Conservation (phyloP, 495 filamentous ascomycete genomes). For the Trichoderma reesei region DNA sequence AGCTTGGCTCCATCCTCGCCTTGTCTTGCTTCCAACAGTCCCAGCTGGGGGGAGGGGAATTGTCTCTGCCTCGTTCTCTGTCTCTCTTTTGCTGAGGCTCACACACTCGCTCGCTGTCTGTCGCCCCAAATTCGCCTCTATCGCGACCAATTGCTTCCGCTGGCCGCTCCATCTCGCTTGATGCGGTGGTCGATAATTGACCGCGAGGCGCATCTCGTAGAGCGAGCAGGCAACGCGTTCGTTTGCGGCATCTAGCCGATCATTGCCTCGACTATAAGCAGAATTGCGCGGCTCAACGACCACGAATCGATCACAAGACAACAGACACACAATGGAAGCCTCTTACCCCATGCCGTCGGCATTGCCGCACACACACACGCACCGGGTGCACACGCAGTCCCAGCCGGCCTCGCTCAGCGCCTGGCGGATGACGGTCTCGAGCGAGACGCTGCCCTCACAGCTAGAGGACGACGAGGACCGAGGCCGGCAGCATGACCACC, state of each 20-base stretch:
- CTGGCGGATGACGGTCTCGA: conserved; percentile 13
- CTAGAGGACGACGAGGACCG: conserved; percentile 14
- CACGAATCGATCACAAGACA: neutral
- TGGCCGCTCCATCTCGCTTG: neutral
- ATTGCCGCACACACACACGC: conserved; percentile 22
- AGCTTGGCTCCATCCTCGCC: neutral
- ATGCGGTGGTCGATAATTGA: neutral
- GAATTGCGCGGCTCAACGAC: neutral
- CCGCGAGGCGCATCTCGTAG: neutral
- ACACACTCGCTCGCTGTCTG: neutral
- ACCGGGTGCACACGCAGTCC: conserved; percentile 30
- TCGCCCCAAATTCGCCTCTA: neutral
- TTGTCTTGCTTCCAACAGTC: neutral
- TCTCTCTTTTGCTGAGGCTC: too few species aligned
- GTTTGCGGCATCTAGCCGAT: neutral
- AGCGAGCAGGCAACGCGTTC: neutral
- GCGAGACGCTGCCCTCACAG: conserved; percentile 21
- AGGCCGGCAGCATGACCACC: conserved; percentile 19
- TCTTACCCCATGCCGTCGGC: conserved; percentile 23
- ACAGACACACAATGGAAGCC: conserved; percentile 29
- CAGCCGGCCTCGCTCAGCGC: conserved; percentile 12
- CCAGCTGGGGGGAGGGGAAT: neutral
- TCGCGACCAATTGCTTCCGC: neutral
- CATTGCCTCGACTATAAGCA: neutral
- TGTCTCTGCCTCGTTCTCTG: neutral